Evolutionary conservation across 192 early-diverging fungal species (phyloP).

Genomic region (Coemansia sp.): DNA sequence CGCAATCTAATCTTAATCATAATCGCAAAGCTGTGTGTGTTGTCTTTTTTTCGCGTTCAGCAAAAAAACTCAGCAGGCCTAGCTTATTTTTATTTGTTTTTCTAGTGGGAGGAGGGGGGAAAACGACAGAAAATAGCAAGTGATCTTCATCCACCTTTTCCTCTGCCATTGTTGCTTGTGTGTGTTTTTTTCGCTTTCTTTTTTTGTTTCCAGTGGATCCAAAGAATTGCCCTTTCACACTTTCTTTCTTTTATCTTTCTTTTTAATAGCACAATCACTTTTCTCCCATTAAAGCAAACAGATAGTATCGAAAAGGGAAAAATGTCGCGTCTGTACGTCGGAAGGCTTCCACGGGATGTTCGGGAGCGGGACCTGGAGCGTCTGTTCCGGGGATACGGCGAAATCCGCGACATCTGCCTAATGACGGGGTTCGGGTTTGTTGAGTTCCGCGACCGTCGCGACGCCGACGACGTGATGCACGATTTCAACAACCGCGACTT

Average conservation of each 20-base stretch:
- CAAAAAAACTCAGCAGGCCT: too few species aligned
- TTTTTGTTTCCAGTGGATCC: too few species aligned
- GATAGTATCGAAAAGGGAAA: not conserved
- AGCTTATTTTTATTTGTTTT: too few species aligned
- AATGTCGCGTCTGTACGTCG: slow-evolving; percentile 68
- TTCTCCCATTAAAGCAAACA: not conserved
- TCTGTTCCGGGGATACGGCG: slow-evolving; percentile 78
- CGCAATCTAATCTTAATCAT: not conserved
- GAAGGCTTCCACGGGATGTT: slow-evolving; percentile 81
- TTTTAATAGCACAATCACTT: not conserved
- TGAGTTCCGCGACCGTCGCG: slow-evolving; percentile 82
- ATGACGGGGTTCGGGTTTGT: slow-evolving; percentile 92
- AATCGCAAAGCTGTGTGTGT: not conserved
- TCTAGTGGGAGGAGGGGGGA: too few species aligned
- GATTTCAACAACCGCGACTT: slow-evolving; percentile 80
- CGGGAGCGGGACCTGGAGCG: slow-evolving; percentile 81
- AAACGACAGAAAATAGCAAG: too few species aligned
- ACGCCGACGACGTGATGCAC: slow-evolving; percentile 89
- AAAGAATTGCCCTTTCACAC: not conserved
- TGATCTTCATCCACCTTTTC: too few species aligned
- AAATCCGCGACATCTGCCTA: slow-evolving; percentile 77
- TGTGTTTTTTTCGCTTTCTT: too few species aligned
- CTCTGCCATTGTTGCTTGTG: too few species aligned
- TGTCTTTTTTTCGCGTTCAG: not conserved
- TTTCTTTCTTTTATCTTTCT: not conserved